phyloP scores from a whole-genome alignment of 2,329 filamentous ascomycete species.

The Stachybotrys echinatus region DNA sequence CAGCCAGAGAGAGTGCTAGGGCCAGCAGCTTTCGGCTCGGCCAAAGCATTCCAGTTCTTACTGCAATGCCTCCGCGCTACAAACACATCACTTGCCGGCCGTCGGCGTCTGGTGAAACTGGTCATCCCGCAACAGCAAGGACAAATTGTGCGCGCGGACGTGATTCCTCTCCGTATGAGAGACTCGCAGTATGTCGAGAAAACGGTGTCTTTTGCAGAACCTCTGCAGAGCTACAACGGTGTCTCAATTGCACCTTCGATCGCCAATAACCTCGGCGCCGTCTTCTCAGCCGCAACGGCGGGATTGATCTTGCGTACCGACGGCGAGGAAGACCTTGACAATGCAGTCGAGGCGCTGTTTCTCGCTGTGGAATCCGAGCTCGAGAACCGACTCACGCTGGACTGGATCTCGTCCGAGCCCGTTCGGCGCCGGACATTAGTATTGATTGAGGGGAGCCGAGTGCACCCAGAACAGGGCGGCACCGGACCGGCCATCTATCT shows the following conservation, averaged over 20 bases:
- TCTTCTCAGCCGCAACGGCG: constrained; percentile 3
- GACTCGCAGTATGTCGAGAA: constrained; percentile 3
- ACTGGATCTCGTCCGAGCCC: neutral
- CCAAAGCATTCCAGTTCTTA: constrained; percentile 3
- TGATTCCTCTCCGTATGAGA: constrained; percentile 4
- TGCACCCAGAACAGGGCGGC: constrained; percentile 1
- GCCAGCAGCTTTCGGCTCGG: neutral
- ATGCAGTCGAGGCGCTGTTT: neutral
- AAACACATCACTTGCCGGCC: neutral
- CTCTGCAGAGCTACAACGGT: constrained; percentile 2
- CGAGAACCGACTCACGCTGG: constrained; percentile 2
- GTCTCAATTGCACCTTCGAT: neutral
- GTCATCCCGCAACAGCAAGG: constrained; percentile 3
- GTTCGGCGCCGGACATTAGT: neutral
- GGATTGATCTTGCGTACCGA: constrained; percentile 1
- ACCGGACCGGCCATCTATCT: neutral
- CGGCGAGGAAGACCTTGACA: neutral
- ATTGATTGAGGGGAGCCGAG: constrained; percentile 1
- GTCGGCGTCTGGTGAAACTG: constrained; percentile 3
- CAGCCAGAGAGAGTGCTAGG: neutral
- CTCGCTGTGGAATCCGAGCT: constrained; percentile 4
- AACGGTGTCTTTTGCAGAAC: constrained; percentile 5
- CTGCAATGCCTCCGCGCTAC: constrained; percentile 1
- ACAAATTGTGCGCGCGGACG: constrained; percentile 5
- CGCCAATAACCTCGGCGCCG: neutral